Evolutionary conservation across 495 filamentous ascomycete genomes (phyloP).

Genomic region (Penicillium ucsense): DNA sequence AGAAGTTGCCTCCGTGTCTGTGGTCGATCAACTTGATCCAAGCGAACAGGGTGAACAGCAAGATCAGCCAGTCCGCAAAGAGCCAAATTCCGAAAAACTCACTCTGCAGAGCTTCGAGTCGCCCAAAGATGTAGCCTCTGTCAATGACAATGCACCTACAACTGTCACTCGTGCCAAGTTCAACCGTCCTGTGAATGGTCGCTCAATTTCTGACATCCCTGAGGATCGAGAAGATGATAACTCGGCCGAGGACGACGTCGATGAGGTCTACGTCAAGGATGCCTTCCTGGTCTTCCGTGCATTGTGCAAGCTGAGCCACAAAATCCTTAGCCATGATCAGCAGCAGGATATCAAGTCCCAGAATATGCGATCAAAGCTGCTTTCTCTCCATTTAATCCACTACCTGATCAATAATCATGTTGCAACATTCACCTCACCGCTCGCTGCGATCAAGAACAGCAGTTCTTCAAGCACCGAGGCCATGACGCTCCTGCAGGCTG

Average conservation of each 20-base stretch:
- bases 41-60: constrained; percentile 17
- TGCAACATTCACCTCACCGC: constrained; percentile 74
- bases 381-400: constrained; percentile 90
- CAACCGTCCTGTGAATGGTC: constrained; percentile 35
- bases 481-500: constrained; percentile 85
- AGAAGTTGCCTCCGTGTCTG: constrained; percentile 39
- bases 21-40: constrained; percentile 16
- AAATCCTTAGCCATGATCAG: constrained; percentile 77
- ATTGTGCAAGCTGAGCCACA: constrained; percentile 95
- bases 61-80: constrained; percentile 47
- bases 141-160: constrained; percentile 84
- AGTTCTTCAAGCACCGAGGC: constrained; percentile 76
- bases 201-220: constrained; percentile 42
- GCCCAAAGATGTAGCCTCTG: constrained; percentile 81
- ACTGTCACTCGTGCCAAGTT: constrained; percentile 76
- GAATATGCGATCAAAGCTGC: constrained; percentile 92
- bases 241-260: constrained; percentile 76
- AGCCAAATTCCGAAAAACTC: constrained; percentile 61
- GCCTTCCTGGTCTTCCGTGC: constrained; percentile 95
- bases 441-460: constrained; percentile 82
- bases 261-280: constrained; percentile 93
- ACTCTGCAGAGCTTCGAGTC: constrained; percentile 95
- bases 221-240: constrained; percentile 42
- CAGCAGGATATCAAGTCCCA: constrained; percentile 86
- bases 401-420: constrained; percentile 89